Evolutionary conservation across 2,329 filamentous ascomycete species (phyloP).

Genomic region (Phyllachora maydis): DNA sequence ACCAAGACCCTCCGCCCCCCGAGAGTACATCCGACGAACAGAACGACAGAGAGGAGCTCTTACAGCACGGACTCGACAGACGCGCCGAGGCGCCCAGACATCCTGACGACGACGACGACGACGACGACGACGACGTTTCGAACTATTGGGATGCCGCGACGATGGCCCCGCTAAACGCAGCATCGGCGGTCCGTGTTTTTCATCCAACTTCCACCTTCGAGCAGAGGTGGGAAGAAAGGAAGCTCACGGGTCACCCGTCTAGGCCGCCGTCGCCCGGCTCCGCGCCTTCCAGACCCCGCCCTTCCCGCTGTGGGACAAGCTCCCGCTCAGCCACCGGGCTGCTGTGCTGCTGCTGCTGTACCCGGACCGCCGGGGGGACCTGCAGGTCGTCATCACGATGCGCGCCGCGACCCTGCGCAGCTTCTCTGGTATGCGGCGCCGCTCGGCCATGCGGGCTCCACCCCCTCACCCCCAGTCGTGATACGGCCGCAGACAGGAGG

Average conservation of each 20-base stretch:
- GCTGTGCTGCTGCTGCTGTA: conserved; percentile 80
- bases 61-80: too few relatives aligned
- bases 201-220: conserved; percentile 1
- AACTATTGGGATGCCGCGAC: conserved; percentile 35
- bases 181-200: conserved; percentile 26
- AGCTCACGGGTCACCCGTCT: conserved; percentile 13
- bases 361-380: conserved; percentile 60
- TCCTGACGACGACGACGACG: conserved; percentile 1
- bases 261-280: conserved; percentile 39
- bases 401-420: conserved; percentile 39
- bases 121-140: conserved; percentile 14
- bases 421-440: conserved; percentile 35
- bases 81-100: background rate
- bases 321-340: conserved; percentile 48
- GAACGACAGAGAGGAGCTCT: too few relatives aligned
- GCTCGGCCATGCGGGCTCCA: background rate
- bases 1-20: too few relatives aligned
- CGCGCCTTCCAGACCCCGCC: conserved; percentile 38
- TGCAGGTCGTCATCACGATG: conserved; percentile 53
- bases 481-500: too few relatives aligned
- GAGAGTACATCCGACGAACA: too few relatives aligned
- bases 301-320: conserved; percentile 38
- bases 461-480: background rate
- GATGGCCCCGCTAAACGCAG: conserved; percentile 33
- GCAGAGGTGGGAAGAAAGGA: conserved; percentile 4